Evolutionary conservation across 345 rosid species (phyloP).

Genomic region (Eucalyptus erythrocorys): DNA sequence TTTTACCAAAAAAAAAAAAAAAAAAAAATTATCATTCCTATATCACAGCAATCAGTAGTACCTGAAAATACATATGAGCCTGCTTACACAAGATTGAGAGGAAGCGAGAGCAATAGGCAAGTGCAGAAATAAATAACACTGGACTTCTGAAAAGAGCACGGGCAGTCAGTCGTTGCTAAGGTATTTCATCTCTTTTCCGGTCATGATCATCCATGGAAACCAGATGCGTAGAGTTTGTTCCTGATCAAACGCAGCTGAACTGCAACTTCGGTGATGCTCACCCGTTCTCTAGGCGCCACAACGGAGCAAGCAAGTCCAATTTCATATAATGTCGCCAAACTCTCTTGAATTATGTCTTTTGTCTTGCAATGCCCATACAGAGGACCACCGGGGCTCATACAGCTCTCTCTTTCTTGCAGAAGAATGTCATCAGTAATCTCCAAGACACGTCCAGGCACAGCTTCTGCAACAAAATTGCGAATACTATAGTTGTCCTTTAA

Average conservation of each 20-base stretch:
- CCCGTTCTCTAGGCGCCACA: background rate
- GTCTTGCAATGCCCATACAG: background rate
- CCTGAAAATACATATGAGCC: background rate
- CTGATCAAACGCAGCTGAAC: background rate
- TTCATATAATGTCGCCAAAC: background rate
- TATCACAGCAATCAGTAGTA: background rate
- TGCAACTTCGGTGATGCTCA: background rate
- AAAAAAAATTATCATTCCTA: background rate
- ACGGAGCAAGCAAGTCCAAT: slow-evolving; percentile 6
- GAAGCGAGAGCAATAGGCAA: background rate
- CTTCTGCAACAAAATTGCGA: background rate
- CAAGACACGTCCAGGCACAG: background rate
- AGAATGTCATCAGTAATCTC: slow-evolving; percentile 2
- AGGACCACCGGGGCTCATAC: background rate
- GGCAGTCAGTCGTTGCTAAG: background rate
- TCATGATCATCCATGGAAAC: background rate
- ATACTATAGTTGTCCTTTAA: slow-evolving; percentile 5
- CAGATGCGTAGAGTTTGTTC: background rate
- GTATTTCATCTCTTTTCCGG: background rate
- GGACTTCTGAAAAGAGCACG: background rate
- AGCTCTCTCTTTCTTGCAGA: background rate
- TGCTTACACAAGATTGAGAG: background rate
- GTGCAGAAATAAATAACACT: background rate
- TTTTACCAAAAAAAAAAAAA: too few species aligned
- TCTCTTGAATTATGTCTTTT: background rate